These are phyloP conservation scores for Talaromyces trachyspermus DNA, from an alignment of 495 filamentous ascomycete species.

Conservation along the genomic window DNA sequence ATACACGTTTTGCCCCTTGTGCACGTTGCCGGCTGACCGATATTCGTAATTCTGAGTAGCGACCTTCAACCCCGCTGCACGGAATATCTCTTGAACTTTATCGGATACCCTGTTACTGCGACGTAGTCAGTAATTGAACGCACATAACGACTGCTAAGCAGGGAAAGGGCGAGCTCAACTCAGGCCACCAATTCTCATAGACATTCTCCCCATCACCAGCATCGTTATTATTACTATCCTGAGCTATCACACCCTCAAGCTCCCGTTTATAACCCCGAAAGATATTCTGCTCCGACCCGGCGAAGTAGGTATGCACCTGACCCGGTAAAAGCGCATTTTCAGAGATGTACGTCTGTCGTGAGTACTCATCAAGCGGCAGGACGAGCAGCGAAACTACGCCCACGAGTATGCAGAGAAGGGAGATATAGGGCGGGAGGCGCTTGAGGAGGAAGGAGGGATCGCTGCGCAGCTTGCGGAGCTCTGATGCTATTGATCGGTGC, in stretches of 20 bases:
- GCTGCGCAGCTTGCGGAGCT: slow-evolving; percentile 37
- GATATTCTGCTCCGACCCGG: slow-evolving; percentile 70
- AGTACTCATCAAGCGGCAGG: slow-evolving; percentile 89
- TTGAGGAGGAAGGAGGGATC: slow-evolving; percentile 35
- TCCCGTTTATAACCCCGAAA: slow-evolving; percentile 90
- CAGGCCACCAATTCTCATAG: slow-evolving; percentile 39
- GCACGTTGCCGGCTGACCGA: slow-evolving; percentile 60
- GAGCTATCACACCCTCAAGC: slow-evolving; percentile 43
- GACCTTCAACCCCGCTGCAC: slow-evolving; percentile 71
- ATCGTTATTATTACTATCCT: slow-evolving; percentile 9
- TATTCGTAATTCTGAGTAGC: slow-evolving; percentile 82
- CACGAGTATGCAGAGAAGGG: slow-evolving; percentile 76
- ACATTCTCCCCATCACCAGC: slow-evolving; percentile 36
- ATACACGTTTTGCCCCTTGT: slow-evolving; percentile 85
- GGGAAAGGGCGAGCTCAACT: too few species aligned
- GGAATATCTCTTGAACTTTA: slow-evolving; percentile 66
- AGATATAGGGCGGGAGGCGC: slow-evolving; percentile 60
- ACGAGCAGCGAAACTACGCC: slow-evolving; percentile 89
- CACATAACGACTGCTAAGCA: too few species aligned
- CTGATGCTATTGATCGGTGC: slow-evolving; percentile 9
- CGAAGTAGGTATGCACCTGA: slow-evolving; percentile 96
- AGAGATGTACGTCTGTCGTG: slow-evolving; percentile 88
- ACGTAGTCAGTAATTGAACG: not conserved
- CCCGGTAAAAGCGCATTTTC: slow-evolving; percentile 95
- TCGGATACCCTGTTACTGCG: slow-evolving; percentile 48